Evolutionary conservation across 306 rosid genomes (phyloP), one percentile per base, ranked within the genome.

Genomic region (Castanea crenata): DNA sequence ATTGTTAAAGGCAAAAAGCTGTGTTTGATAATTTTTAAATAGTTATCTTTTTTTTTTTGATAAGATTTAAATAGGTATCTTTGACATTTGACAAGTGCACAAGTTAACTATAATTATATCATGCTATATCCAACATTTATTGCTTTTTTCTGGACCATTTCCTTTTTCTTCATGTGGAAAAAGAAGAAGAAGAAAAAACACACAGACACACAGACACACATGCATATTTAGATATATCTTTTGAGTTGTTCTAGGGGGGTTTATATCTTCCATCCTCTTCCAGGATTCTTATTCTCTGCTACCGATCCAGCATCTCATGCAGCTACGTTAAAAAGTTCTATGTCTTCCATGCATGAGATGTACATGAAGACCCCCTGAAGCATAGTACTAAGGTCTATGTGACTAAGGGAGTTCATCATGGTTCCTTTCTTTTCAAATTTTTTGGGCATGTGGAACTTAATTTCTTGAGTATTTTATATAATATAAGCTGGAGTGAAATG

Each of bases 271-370:
- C 2, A 44, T 23, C 38, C 16, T 64, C 25, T 67, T 64, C 72
- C 32, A 55, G 74, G 84, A 72, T 54, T 74, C 23, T 44, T 55
- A 67, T 84, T 38, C 25, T 27, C 27, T 16, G 49, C 77, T 76
- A 65, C 74, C 41, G 20, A 62, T 73, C 25, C 69, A 41, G 68
- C 75, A 78, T 78, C 79, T 82, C 82, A 67, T 74, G 55, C 82
- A 69, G 73, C 74, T 74, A 73, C 25, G 41, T 74, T 74, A 63
- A 12, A 10, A 49, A 49, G 35, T 49, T 49, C 20, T 13, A 23
- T 20, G 57, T 16, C 58, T 46, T 71, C 20, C 13, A 44, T 49
- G 57, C 58, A 71, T 20, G 32, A 71, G 59, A 49, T 71, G 75
- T 71, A 15, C 75, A 49, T 23, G 35, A 21, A 71, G 35, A 71